Conservation (phyloP, 805 yeast species). For the Candida easanensis region DNA sequence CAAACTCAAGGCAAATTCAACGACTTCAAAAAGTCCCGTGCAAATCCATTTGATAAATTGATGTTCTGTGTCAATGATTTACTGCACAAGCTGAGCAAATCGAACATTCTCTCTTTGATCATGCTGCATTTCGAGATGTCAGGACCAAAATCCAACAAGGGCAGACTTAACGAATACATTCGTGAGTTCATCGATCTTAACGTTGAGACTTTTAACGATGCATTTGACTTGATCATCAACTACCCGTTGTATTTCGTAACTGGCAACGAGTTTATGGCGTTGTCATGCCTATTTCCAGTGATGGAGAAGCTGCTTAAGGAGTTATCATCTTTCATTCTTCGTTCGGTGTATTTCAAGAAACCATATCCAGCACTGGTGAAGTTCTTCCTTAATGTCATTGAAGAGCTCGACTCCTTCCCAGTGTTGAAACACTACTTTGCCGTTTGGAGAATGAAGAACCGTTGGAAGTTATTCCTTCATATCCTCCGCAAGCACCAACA, state of each 20-base stretch:
- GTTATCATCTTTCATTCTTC: constrained; percentile 9
- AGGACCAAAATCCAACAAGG: constrained; percentile 7
- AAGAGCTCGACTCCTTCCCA: constrained; percentile 20
- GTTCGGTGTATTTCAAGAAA: constrained; percentile 8
- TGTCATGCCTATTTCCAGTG: constrained; percentile 12
- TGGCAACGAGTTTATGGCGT: constrained; percentile 21
- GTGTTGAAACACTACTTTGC: constrained; percentile 18
- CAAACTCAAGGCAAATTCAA: constrained; percentile 9
- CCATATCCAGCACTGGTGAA: constrained; percentile 11
- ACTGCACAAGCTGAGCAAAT: constrained; percentile 13
- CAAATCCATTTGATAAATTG: constrained; percentile 14
- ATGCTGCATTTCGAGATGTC: constrained; percentile 21
- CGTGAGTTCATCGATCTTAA: background rate
- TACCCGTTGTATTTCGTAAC: constrained; percentile 19
- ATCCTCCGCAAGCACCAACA: constrained; percentile 15
- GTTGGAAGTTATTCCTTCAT: constrained; percentile 14
- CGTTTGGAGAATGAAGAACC: constrained; percentile 19
- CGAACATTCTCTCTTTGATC: constrained; percentile 12
- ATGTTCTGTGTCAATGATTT: constrained; percentile 11
- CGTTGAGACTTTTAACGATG: constrained; percentile 10
- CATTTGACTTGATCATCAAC: constrained; percentile 23
- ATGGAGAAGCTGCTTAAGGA: constrained; percentile 15
- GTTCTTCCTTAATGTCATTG: constrained; percentile 17
- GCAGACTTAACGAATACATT: constrained; percentile 7
- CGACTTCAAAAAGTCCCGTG: constrained; percentile 10